Evolutionary conservation across 2,329 filamentous ascomycete genomes (phyloP), one percentile per base, ranked within the genome.

Genomic region (Fusarium sambucinum): DNA sequence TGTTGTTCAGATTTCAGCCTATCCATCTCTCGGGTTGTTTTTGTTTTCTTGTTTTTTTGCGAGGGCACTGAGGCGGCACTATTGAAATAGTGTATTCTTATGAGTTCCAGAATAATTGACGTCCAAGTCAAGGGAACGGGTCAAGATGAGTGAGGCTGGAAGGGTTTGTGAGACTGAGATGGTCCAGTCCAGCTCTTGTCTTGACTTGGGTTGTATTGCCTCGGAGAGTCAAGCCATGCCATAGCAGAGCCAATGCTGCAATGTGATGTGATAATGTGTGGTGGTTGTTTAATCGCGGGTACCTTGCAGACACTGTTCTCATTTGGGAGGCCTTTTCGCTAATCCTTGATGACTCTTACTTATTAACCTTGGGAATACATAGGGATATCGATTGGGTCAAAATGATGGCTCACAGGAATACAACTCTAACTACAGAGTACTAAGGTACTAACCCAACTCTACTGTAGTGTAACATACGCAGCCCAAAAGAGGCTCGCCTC

Each of bases 221-320:
- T 59, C 33, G 29, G 21, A 27, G 19, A 50, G 27, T 30, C 13
- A 45, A 30, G 42, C 42, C 42, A 32, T 30, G 25, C n/a, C 27
- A 51, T 14, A 51, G 47, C 27, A 51, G 17, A 51, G 47, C 23
- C 37, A 42, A 42, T 35, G 42, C 42, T 35, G 42, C 42, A 59
- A 38, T 37, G 55, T 59, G 53, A 55, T 50, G 38, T 35, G 53
- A 45, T 29, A 45, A 55, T 61, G 54, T 42, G 37, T 38, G 46
- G 19, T 53, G 33, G 47, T 48, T 59, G 50, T 68, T 66, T 48
- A 63, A 60, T 54, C 62, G 70, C 70, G 70, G 70, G 70, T 73
- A 73, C 70, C 70, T 73, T 73, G 70, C 70, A 73, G 70, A 56
- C 54, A 48, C 52, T 69, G 62, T 54, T 51, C 44, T 56, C 44